A percentile compares a stretch with the other conserved stretches of the same genome.
Evolutionary conservation across 1,139 yeast genomes (phyloP).

Genomic region (Pneumocystis wakefieldiae): DNA sequence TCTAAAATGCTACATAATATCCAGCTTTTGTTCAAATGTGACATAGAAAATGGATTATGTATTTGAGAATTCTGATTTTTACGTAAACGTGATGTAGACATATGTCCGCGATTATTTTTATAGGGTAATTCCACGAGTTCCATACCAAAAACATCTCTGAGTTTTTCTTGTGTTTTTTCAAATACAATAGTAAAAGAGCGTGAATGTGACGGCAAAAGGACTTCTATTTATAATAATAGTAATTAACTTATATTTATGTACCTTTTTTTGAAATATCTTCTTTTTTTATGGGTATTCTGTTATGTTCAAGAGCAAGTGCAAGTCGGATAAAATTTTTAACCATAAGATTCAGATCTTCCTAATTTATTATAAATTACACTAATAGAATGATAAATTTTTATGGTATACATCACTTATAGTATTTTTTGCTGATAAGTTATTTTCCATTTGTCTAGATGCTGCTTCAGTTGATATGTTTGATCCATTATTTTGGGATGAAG

Average conservation of each 20-base stretch:
- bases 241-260: not conserved
- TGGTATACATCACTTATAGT: not conserved
- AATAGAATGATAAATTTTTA: not conserved
- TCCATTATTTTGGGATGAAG: not conserved
- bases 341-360: slow-evolving; percentile 13
- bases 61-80: slow-evolving; percentile 5
- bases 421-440: not conserved
- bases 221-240: not conserved
- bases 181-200: slow-evolving; percentile 13
- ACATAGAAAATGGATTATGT: not conserved
- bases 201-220: slow-evolving; percentile 3
- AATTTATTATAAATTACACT: not conserved
- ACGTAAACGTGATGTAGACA: slow-evolving; percentile 10
- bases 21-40: slow-evolving; percentile 10
- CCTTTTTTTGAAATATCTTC: slow-evolving; percentile 13
- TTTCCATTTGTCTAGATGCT: not conserved
- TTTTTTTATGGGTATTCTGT: slow-evolving; percentile 13
- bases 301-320: slow-evolving; percentile 13
- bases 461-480: not conserved
- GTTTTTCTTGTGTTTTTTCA: slow-evolving; percentile 11
- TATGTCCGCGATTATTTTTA: slow-evolving; percentile 7
- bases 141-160: slow-evolving; percentile 13
- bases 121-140: slow-evolving; percentile 14
- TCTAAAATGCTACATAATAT: slow-evolving; percentile 9
- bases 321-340: slow-evolving; percentile 14